Base-by-base conservation (phyloP, 768 basidiomycete genomes). In the Neoboletus brunneissimus region DNA sequence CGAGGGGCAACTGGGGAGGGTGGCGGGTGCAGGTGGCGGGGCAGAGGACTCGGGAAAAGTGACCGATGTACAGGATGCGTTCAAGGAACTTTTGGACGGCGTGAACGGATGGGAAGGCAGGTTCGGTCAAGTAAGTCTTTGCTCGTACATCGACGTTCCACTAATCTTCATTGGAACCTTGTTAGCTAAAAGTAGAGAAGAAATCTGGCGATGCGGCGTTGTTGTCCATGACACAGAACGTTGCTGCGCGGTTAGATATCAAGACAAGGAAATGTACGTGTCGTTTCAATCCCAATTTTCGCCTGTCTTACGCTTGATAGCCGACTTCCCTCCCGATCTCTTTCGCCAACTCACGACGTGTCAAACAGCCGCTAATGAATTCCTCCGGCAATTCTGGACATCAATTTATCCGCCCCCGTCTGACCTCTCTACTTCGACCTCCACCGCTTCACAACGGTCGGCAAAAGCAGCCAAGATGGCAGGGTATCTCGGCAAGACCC, bases 341-440 rank as follows among this genome's bases (percentile, higher is more conserved):
- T 85, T 91, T 64, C 79, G 84, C 53, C 87, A 94, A 73, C 88
- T 98, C 83, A 85, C 83, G 18, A 89, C 89, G 0, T 93, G 91
- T 65, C 94, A 97, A 67, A 92, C 92, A 1, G 89, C 95, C 4
- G 88, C 95, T 12, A 94, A 93, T 65, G 97, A 99, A 68, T 97
- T 98, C 70, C 78, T 99, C 15, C 86, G 96, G 29, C 97, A 98
- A 69, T 98, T 94, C 69, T 98, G 95, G 94, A 81, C 87, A 2
- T 83, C 93, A 2, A 82, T 90, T 48, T 89, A 93, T 59, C 95
- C 94, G 6, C 84, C 88, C 7, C 72, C 80, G 1, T 75, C 79
- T 18, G 89, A 89, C 48, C 64, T 76, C 18, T 80, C 81, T 52
- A 77, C 80, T 0, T 68, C 82, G 3, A 75, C 75, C 3, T 73